Conservation (phyloP, 352 stramenopile species). For the Pythium periplocum region DNA sequence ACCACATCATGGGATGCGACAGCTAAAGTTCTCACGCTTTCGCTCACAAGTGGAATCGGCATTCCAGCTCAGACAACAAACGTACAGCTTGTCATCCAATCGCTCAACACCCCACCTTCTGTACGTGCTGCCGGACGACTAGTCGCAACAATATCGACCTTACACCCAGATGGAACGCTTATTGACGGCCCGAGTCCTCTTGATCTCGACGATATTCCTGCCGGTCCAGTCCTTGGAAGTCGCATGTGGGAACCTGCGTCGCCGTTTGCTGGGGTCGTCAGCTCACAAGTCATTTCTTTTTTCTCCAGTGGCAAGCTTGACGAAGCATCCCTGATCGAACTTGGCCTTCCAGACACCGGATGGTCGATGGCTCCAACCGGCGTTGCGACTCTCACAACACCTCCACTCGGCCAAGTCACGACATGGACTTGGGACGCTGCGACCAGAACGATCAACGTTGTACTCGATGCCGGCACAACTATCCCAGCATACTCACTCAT, state of each 20-base stretch:
- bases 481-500: constrained; percentile 30
- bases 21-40: constrained; percentile 15
- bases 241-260: constrained; percentile 37
- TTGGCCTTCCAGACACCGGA: constrained; percentile 34
- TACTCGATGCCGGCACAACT: constrained; percentile 13
- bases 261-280: constrained; percentile 40
- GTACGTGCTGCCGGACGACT: constrained; percentile 20
- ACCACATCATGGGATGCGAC: constrained; percentile 24
- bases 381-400: constrained; percentile 25
- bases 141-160: constrained; percentile 30
- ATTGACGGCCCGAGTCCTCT: constrained; percentile 51
- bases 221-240: constrained; percentile 38
- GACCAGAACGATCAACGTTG: constrained; percentile 28
- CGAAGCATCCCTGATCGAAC: constrained; percentile 31
- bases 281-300: constrained; percentile 40
- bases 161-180: constrained; percentile 25
- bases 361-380: constrained; percentile 29
- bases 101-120: constrained; percentile 35
- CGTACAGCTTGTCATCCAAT: constrained; percentile 30
- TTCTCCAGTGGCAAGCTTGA: constrained; percentile 33
- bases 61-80: constrained; percentile 28
- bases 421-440: constrained; percentile 25
- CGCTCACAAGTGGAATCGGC: constrained; percentile 3
- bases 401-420: constrained; percentile 26
- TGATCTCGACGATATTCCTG: constrained; percentile 33